Conservation (phyloP, 495 filamentous ascomycete genomes). For the Tuber aestivum region DNA sequence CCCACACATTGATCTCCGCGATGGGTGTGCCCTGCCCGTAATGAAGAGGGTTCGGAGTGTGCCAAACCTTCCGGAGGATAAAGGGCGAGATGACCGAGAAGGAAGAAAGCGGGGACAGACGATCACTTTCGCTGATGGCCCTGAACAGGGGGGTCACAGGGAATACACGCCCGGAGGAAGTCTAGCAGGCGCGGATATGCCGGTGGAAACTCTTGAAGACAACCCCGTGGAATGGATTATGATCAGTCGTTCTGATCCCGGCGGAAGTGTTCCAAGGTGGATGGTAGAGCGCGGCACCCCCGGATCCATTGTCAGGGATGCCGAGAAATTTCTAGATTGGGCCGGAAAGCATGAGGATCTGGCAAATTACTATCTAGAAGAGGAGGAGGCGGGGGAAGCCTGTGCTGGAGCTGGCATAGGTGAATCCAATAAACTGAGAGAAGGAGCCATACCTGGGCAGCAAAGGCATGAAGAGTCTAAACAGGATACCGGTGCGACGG, state of each 20-base stretch:
- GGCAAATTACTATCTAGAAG: slow-evolving; percentile 8
- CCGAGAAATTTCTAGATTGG: slow-evolving; percentile 82
- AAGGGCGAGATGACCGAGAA: slow-evolving; percentile 12
- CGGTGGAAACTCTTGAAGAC: slow-evolving; percentile 48
- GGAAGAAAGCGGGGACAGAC: slow-evolving; percentile 47
- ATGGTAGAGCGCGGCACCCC: slow-evolving; percentile 93
- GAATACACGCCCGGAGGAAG: slow-evolving; percentile 1
- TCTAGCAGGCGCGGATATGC: slow-evolving; percentile 11
- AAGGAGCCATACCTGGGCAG: slow-evolving; percentile 10
- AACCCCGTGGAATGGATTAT: slow-evolving; percentile 85
- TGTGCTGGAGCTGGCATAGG: slow-evolving; percentile 8
- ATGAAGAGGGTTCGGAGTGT: slow-evolving; percentile 40
- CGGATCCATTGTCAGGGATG: slow-evolving; percentile 71
- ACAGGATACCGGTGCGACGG: not conserved
- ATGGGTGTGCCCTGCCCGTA: slow-evolving; percentile 23
- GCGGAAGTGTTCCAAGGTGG: slow-evolving; percentile 84
- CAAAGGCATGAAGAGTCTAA: slow-evolving; percentile 4
- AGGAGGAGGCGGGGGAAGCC: slow-evolving; percentile 5
- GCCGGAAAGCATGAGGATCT: slow-evolving; percentile 29
- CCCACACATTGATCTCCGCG: slow-evolving; percentile 23
- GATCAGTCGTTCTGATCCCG: slow-evolving; percentile 90
- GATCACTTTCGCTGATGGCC: slow-evolving; percentile 49
- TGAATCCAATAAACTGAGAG: not conserved
- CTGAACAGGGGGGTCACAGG: slow-evolving; percentile 38
- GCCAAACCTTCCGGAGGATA: slow-evolving; percentile 26